Conservation (phyloP, 306 rosid species). For the Rosa lucieae region DNA sequence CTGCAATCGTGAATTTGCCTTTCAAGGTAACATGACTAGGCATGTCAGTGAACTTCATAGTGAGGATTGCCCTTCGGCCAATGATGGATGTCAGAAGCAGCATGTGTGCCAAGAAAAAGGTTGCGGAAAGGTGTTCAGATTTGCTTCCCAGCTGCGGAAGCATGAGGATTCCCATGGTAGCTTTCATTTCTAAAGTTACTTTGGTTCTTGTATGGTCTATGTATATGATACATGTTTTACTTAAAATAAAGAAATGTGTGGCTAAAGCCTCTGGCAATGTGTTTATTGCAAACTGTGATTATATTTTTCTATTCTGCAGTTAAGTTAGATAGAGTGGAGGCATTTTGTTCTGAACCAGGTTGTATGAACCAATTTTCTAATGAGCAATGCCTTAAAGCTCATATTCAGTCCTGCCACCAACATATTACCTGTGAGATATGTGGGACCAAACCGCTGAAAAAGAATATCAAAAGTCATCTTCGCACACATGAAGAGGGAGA, state of each 20-base stretch:
- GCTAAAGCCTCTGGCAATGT: neutral
- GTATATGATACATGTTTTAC: neutral
- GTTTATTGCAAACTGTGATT: neutral
- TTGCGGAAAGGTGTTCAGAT: slow-evolving; percentile 69
- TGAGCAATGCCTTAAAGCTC: slow-evolving; percentile 57
- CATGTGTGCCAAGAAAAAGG: slow-evolving; percentile 60
- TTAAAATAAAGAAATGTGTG: neutral
- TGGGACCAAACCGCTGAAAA: slow-evolving; percentile 54
- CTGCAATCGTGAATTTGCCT: slow-evolving; percentile 50
- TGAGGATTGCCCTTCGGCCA: slow-evolving; percentile 26
- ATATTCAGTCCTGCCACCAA: slow-evolving; percentile 66
- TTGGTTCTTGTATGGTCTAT: neutral
- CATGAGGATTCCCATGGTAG: slow-evolving; percentile 84
- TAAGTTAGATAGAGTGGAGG: slow-evolving; percentile 64
- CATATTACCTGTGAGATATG: slow-evolving; percentile 61
- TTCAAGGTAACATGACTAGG: slow-evolving; percentile 51
- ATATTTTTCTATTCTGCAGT: slow-evolving; percentile 40
- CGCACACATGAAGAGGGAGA: slow-evolving; percentile 42
- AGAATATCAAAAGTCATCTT: slow-evolving; percentile 73
- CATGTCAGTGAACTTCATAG: slow-evolving; percentile 58
- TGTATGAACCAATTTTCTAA: slow-evolving; percentile 67
- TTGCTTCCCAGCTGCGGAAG: slow-evolving; percentile 50
- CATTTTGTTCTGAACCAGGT: slow-evolving; percentile 62
- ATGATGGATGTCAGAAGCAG: slow-evolving; percentile 38
- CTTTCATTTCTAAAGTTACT: neutral